Evolutionary conservation across 2,329 filamentous ascomycete genomes (phyloP).

Genomic region (Fusarium sublunatum): DNA sequence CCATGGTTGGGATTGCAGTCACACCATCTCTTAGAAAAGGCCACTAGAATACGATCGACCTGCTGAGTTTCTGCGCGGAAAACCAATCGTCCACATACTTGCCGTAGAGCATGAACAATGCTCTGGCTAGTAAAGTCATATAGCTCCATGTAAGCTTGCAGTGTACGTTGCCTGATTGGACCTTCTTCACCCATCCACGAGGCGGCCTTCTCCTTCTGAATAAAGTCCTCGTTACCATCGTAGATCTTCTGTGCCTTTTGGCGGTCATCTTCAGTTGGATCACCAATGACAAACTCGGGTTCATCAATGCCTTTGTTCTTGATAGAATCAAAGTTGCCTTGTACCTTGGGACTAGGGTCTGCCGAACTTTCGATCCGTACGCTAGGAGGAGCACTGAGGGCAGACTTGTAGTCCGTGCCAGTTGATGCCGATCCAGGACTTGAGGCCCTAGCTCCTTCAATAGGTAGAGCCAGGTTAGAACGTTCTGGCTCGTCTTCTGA

Average conservation of each 20-base stretch:
- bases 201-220: constrained; percentile 82
- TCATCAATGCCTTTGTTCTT: constrained; percentile 64
- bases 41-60: constrained; percentile 91
- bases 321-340: constrained; percentile 49
- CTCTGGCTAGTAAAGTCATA: constrained; percentile 88
- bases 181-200: constrained; percentile 88
- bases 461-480: constrained; percentile 56
- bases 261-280: constrained; percentile 75
- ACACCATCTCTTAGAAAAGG: constrained; percentile 91
- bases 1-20: constrained; percentile 92
- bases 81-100: constrained; percentile 82
- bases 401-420: constrained; percentile 56
- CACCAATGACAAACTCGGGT: constrained; percentile 67
- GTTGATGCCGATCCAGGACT: constrained; percentile 53
- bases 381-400: constrained; percentile 57
- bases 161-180: constrained; percentile 65
- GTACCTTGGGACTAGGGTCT: constrained; percentile 53
- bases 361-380: constrained; percentile 57
- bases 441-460: constrained; percentile 53
- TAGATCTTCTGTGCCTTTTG: constrained; percentile 85
- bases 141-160: constrained; percentile 87
- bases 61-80: constrained; percentile 95
- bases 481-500: constrained; percentile 50
- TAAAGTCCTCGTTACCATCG: constrained; percentile 84
- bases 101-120: constrained; percentile 80